A percentile compares a stretch with the other conserved stretches of the same genome.
These are phyloP conservation scores for Xylaria sp. DNA, from an alignment of 2,329 filamentous ascomycete genomes.

Conservation along the genomic window DNA sequence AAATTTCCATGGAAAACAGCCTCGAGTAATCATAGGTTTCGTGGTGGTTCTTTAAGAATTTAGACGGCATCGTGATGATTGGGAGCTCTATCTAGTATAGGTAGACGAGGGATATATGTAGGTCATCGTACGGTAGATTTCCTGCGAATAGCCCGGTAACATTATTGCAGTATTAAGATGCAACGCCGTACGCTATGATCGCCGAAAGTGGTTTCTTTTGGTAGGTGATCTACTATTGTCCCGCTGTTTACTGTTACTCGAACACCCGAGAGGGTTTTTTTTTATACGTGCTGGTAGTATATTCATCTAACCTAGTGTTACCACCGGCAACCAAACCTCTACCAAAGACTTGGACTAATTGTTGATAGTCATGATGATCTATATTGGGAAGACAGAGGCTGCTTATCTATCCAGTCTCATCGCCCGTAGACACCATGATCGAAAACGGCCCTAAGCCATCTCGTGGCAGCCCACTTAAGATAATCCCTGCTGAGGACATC, in stretches of 20 bases:
- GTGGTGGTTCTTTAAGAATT: no score
- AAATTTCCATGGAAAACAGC: neutral
- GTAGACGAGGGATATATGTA: neutral
- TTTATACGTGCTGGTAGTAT: no score
- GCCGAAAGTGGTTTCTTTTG: neutral
- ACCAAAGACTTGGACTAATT: slow-evolving; percentile 14
- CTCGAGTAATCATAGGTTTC: no score
- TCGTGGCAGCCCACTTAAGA: slow-evolving; percentile 29
- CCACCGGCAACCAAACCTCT: neutral
- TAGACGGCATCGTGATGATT: neutral
- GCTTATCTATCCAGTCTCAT: slow-evolving; percentile 28
- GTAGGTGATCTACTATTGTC: neutral
- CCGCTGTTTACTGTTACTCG: neutral
- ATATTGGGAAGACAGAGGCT: slow-evolving; percentile 22
- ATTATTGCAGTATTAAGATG: neutral
- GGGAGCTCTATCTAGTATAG: neutral
- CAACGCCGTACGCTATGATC: neutral
- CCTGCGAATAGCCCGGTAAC: neutral
- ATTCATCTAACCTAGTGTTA: neutral
- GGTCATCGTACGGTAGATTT: neutral
- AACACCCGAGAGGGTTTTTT: neutral
- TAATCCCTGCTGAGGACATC: slow-evolving; percentile 19
- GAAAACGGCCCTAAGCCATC: slow-evolving; percentile 10
- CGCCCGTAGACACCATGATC: neutral
- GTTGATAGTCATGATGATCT: slow-evolving; percentile 11